phyloP scores from a whole-genome alignment of 768 basidiomycete genomes.

The Russula griseocarnosa region DNA sequence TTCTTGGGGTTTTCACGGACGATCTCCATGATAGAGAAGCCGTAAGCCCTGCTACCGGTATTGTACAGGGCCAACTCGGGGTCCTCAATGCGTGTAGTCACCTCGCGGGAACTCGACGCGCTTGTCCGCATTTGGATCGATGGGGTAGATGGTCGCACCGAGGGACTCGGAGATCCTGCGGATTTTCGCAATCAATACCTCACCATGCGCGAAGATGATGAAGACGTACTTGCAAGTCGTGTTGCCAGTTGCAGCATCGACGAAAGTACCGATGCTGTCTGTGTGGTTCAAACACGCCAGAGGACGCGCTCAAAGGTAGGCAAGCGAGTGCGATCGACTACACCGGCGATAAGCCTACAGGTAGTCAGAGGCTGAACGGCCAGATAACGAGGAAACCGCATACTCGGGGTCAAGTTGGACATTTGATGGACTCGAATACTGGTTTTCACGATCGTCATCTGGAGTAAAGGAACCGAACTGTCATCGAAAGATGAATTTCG shows the following conservation, averaged over 20 bases:
- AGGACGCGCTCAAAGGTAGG: constrained; percentile 95
- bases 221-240: constrained; percentile 98
- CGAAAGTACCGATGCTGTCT: constrained; percentile 89
- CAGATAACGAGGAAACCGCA: constrained; percentile 30
- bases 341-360: constrained; percentile 89
- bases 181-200: constrained; percentile 89
- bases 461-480: constrained; percentile 82
- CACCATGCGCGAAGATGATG: constrained; percentile 98
- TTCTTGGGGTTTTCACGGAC: constrained; percentile 99
- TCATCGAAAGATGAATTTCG: constrained; percentile 91
- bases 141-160: constrained; percentile 95
- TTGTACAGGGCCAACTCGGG: constrained; percentile 85
- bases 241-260: constrained; percentile 75
- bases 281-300: constrained; percentile 99
- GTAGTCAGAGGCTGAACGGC: constrained; percentile 9
- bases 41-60: constrained; percentile 89
- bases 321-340: constrained; percentile 87
- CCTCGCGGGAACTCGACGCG: constrained; percentile 89
- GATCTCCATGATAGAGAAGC: constrained; percentile 98
- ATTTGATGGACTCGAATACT: constrained; percentile 42
- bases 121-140: constrained; percentile 91
- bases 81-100: constrained; percentile 85
- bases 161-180: constrained; percentile 99
- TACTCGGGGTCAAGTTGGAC: constrained; percentile 88
- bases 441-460: constrained; percentile 80